Base-by-base conservation (phyloP, 495 filamentous ascomycete genomes). In the Annulohypoxylon moriforme region DNA sequence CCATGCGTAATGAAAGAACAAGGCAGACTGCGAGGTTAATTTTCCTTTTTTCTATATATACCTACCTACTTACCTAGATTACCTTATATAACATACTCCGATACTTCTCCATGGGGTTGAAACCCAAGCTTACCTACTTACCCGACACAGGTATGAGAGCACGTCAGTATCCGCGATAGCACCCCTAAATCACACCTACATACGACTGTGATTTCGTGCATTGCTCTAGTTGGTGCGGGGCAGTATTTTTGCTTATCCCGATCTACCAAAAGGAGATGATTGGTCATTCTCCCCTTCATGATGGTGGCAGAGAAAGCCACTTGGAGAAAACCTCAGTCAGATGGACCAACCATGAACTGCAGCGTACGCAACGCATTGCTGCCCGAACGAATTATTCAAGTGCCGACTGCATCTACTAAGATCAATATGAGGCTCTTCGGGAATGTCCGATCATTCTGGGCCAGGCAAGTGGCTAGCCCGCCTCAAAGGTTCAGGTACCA, bases 341-440 rank as follows among this genome's bases (percentile, higher is more conserved):
- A 20, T 64, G 20, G 8, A 49, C 62, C 47, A 57, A 66, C 62
- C 68, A 65, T n/a, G n/a, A 65, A 58, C 25, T 52, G 42, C 53
- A 36, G 29, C 10, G 13, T 8, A 16, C 14, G 11, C 60, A 47
- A 20, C 29, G 46, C 57, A 40, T 47, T 16, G 47, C 29, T 57
- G 33, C 40, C 44, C 11, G 16, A 71, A 71, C 56, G 31, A 62
- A 71, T 71, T 31, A 42, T 16, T 11, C 40, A 53, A 24, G 4
- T 66, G 61, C 62, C 62, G 67, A 53, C 0, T 20, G 34, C 10
- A 46, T 4, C 22, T 18, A 1, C 13, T 8, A 5, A 22, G 20
- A 64, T n/a, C 10, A 14, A 13, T 0, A 42, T 71, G 68, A 65
- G 61, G 61, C 68, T 66, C 62, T 66, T 44, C 40, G 38, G 56